These are phyloP conservation scores for Malassezia slooffiae DNA, from an alignment of 1,284 basidiomycete species.

Conservation along the genomic window DNA sequence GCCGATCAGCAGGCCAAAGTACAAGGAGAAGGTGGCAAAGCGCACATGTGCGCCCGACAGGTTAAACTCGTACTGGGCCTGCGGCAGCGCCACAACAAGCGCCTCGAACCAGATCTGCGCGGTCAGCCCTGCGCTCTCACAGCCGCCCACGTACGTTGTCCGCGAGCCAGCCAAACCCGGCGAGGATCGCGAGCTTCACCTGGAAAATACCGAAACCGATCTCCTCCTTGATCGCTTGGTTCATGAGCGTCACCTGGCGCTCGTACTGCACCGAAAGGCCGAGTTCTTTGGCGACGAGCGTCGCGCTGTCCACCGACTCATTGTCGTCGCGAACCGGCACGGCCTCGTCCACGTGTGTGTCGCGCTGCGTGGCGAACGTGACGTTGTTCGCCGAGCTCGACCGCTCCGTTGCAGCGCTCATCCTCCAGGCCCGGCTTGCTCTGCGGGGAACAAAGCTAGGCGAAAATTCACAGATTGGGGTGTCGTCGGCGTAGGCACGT, in stretches of 20 bases:
- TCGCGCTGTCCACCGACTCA: conserved; percentile 11
- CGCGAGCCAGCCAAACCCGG: conserved; percentile 55
- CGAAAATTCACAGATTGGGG: no score
- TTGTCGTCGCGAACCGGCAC: no score
- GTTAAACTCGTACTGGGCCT: conserved; percentile 31
- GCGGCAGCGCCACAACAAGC: conserved; percentile 31
- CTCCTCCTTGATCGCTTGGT: conserved; percentile 31
- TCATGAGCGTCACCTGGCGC: conserved; percentile 33
- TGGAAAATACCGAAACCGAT: conserved; percentile 58
- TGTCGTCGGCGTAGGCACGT: no score
- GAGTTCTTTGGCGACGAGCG: conserved; percentile 27
- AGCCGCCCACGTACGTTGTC: no score
- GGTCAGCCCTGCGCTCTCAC: background rate
- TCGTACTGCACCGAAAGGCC: conserved; percentile 30
- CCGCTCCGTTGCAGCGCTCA: no score
- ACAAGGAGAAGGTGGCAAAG: conserved; percentile 51
- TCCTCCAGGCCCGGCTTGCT: no score
- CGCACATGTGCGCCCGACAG: conserved; percentile 21
- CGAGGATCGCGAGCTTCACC: conserved; percentile 54
- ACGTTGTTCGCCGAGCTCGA: no score
- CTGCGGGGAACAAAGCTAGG: no score
- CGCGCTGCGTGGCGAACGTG: no score
- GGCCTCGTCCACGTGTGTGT: no score
- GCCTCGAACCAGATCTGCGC: conserved; percentile 31
- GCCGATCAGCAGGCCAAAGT: conserved; percentile 55